Evolutionary conservation across 352 stramenopile species (phyloP).

Genomic region (Pythium apleroticum): DNA sequence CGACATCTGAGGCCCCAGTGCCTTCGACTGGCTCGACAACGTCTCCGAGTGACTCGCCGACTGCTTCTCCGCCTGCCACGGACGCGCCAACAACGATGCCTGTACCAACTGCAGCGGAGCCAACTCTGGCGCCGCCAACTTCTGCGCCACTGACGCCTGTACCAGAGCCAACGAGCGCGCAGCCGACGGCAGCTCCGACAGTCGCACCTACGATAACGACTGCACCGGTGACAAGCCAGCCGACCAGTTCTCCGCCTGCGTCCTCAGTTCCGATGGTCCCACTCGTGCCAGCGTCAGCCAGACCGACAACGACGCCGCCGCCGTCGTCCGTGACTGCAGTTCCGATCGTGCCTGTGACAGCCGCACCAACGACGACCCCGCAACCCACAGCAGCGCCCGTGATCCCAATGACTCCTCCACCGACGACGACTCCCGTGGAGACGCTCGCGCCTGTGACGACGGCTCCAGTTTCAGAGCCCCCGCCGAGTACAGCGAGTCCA

Average conservation of each 20-base stretch:
- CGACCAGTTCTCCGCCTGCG: background rate
- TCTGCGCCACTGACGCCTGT: background rate
- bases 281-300: constrained; percentile 3
- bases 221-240: no score
- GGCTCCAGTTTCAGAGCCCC: background rate
- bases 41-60: background rate
- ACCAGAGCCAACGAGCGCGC: background rate
- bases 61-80: background rate
- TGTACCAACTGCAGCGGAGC: background rate
- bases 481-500: background rate
- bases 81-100: background rate
- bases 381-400: background rate
- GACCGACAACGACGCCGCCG: no score
- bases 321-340: background rate
- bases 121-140: background rate
- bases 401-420: background rate
- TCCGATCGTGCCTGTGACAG: background rate
- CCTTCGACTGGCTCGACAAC: no score
- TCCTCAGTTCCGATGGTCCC: constrained; percentile 6
- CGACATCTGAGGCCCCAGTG: no score
- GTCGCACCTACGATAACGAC: background rate
- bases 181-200: background rate
- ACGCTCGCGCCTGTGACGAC: background rate
- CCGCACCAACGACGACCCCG: background rate
- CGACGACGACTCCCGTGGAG: background rate